A percentile compares a stretch with the other conserved stretches of the same genome.
These are phyloP conservation scores for Fusarium hainanense DNA, from an alignment of 2,329 filamentous ascomycete genomes.

Conservation along the genomic window DNA sequence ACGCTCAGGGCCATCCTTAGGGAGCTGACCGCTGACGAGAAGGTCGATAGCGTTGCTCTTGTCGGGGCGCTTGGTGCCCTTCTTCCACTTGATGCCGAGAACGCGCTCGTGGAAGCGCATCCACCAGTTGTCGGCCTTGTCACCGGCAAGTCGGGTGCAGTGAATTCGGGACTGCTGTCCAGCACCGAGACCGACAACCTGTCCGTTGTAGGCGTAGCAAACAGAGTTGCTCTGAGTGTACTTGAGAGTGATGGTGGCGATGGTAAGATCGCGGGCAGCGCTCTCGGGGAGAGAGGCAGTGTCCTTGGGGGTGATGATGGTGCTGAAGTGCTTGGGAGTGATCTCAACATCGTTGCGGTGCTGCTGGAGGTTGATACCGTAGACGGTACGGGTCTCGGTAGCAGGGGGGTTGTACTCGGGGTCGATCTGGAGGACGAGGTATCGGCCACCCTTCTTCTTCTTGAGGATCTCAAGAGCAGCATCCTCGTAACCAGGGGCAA, in stretches of 20 bases:
- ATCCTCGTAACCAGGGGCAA: slow-evolving; percentile 86
- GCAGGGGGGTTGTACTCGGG: slow-evolving; percentile 83
- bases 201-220: slow-evolving; percentile 94
- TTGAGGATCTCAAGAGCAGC: slow-evolving; percentile 90
- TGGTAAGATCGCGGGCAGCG: slow-evolving; percentile 88
- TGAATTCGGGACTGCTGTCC: slow-evolving; percentile 98
- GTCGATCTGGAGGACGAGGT: slow-evolving; percentile 96
- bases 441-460: slow-evolving; percentile 99
- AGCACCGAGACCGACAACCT: slow-evolving; percentile 92
- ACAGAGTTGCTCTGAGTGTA: slow-evolving; percentile 99
- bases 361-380: slow-evolving; percentile 88
- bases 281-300: slow-evolving; percentile 77
- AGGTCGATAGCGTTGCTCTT: slow-evolving; percentile 99
- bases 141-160: slow-evolving; percentile 95
- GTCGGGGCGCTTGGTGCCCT: slow-evolving; percentile 93
- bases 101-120: slow-evolving; percentile 95
- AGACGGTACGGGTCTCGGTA: slow-evolving; percentile 87
- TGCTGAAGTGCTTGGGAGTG: slow-evolving; percentile 84
- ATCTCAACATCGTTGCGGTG: slow-evolving; percentile 93
- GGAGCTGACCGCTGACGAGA: slow-evolving; percentile 89
- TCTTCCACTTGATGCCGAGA: slow-evolving; percentile 93
- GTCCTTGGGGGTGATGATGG: slow-evolving; percentile 87
- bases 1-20: slow-evolving; percentile 83
- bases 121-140: slow-evolving; percentile 99
- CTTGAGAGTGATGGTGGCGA: slow-evolving; percentile 97